Evolutionary conservation across 2,329 filamentous ascomycete species (phyloP).

Genomic region (Tolypocladium album): DNA sequence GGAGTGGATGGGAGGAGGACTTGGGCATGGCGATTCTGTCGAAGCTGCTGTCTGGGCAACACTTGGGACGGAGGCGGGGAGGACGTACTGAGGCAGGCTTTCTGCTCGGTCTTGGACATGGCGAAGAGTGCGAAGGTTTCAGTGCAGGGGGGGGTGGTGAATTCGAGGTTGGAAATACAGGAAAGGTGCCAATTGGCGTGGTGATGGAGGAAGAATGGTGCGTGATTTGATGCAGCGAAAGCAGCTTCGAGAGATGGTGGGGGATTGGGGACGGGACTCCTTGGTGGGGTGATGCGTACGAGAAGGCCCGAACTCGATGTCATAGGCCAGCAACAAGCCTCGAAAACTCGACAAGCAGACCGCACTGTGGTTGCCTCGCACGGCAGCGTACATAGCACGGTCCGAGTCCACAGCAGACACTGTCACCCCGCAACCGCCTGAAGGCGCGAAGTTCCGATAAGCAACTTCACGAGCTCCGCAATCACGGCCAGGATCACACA

Average conservation of each 20-base stretch:
- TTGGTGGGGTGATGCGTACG: background rate
- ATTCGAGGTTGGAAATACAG: background rate
- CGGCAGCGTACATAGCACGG: background rate
- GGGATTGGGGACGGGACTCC: background rate
- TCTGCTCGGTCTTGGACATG: conserved; percentile 46
- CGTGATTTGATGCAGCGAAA: background rate
- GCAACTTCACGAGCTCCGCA: background rate
- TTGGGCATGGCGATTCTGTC: conserved; percentile 1
- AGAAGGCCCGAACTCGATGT: background rate
- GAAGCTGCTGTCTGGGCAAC: conserved; percentile 13
- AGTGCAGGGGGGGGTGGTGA: background rate
- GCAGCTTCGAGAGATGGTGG: background rate
- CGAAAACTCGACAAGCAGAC: background rate
- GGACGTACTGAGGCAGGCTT: conserved; percentile 52
- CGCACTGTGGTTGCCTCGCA: background rate
- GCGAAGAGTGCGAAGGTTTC: conserved; percentile 9
- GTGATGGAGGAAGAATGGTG: background rate
- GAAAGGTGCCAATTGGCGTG: background rate
- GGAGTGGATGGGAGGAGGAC: background rate
- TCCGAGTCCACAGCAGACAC: background rate
- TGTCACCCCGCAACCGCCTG: background rate
- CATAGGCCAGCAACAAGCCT: background rate
- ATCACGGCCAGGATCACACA: background rate
- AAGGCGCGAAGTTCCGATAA: background rate
- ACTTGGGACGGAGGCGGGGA: conserved; percentile 16